Base-by-base conservation (phyloP, 495 filamentous ascomycete species). In the Aspergillus indologenus region DNA sequence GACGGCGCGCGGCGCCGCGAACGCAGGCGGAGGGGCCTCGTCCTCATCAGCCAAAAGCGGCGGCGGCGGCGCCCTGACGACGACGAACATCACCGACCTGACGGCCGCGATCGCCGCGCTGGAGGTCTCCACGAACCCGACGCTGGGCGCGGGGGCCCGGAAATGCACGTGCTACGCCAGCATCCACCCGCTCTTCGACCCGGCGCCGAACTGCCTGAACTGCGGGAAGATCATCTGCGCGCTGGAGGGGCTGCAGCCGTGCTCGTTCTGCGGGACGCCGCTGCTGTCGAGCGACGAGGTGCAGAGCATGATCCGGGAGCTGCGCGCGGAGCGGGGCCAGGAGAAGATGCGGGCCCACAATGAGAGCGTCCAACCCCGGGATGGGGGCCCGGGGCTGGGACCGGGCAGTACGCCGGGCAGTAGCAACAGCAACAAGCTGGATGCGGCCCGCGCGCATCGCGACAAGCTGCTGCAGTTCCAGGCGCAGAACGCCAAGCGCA, bases 201-300 rank as follows among this genome's bases (percentile, higher is more conserved):
- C 92, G 0, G 90, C 92, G 0, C 94, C 95, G 3, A 98, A 98
- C 68, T 98, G 94, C 62, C 77, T 94, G 19, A 86, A 82, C 61
- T 98, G 94, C 68, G 94, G 94, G 54, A 96, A 98, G 71, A 91
- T 98, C n/a, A 87, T 98, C 54, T 98, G 94, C 71, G 84, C 96
- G 14, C 90, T 95, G 64, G 91, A 98, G 67, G 94, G 94, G 1
- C 79, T 96, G 3, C 94, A 93, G 1, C 94, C 94, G 1, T 98
- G 94, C 69, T 97, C 94, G 7, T 97, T 95, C 66, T 98, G 94
- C 76, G 81, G 80, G 2, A 77, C 80, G 2, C 86, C 91, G 0
- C 78, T 98, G 8, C 75, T 98, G 2, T 85, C 81, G 40, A 68
- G 81, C 1, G 71, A 79, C 1, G 91, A 97, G 54, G 81, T 96